Conservation (phyloP, 208 protist species). For the Lotmaria passim region DNA sequence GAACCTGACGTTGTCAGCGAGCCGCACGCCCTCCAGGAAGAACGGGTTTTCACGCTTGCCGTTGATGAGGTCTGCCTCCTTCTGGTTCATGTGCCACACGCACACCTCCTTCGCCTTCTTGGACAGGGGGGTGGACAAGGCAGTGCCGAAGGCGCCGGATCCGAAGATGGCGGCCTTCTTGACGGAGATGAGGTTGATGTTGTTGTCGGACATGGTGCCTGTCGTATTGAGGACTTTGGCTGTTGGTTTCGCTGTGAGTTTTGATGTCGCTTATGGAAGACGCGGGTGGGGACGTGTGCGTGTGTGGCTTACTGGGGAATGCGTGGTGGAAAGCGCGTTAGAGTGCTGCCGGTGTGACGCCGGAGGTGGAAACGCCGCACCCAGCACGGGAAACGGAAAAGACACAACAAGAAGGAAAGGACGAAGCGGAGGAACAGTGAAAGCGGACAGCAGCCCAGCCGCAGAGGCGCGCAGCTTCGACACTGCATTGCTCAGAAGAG, state of each 20-base stretch:
- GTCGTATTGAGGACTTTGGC: not conserved
- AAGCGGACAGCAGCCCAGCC: too few species aligned
- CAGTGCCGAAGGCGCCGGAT: conserved; percentile 87
- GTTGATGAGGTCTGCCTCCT: conserved; percentile 71
- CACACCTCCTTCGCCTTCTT: conserved; percentile 69
- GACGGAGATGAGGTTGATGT: conserved; percentile 51
- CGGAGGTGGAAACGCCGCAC: too few species aligned
- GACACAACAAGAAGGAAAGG: too few species aligned
- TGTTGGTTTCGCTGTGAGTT: conserved; percentile 1
- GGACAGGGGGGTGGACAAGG: conserved; percentile 63
- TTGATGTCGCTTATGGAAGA: not conserved
- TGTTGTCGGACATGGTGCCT: conserved; percentile 17
- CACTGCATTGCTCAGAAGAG: too few species aligned
- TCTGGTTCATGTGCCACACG: conserved; percentile 78
- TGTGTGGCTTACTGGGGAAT: not conserved
- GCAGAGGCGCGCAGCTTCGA: too few species aligned
- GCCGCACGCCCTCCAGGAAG: conserved; percentile 69
- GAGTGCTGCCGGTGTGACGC: too few species aligned
- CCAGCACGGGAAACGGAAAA: too few species aligned
- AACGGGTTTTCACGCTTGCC: conserved; percentile 72
- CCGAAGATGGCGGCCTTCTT: conserved; percentile 79
- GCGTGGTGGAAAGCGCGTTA: too few species aligned
- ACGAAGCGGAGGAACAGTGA: too few species aligned
- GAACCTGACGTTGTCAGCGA: conserved; percentile 68
- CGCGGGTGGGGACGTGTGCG: not conserved